phyloP scores from a whole-genome alignment of 2,329 filamentous ascomycete genomes.

The Aspergillus hiratsukae region DNA sequence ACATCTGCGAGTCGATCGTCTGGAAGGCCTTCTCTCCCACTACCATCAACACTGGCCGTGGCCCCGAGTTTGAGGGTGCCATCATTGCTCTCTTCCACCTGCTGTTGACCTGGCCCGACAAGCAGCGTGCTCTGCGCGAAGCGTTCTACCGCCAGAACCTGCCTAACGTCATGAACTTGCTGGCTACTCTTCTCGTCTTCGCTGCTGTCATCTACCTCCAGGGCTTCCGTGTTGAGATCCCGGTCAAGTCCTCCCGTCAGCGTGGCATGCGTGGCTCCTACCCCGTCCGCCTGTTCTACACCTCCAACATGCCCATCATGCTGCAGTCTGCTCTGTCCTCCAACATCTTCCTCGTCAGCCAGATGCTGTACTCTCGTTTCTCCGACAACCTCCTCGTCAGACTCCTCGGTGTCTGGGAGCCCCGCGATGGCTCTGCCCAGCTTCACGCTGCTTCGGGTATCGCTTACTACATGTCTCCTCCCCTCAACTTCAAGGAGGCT shows the following conservation, averaged over 20 bases:
- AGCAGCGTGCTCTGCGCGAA: conserved; percentile 96
- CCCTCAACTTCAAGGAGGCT: conserved; percentile 94
- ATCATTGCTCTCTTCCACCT: conserved; percentile 98
- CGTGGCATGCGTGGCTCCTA: conserved; percentile 97
- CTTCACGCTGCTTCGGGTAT: conserved; percentile 90
- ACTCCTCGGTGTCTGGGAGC: conserved; percentile 97
- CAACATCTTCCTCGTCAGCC: conserved; percentile 98
- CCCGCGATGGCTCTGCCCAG: conserved; percentile 88
- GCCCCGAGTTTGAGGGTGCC: conserved; percentile 97
- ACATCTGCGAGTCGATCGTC: conserved; percentile 99
- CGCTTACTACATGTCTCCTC: conserved; percentile 99
- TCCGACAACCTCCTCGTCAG: conserved; percentile 97
- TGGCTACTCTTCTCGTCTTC: conserved; percentile 90
- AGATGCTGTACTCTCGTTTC: conserved; percentile 99
- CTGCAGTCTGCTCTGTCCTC: conserved; percentile 96
- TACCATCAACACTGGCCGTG: conserved; percentile 98
- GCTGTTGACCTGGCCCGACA: conserved; percentile 97
- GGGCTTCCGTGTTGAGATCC: conserved; percentile 99
- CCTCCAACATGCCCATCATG: conserved; percentile 99
- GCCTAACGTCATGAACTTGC: conserved; percentile 98
- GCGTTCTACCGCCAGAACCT: conserved; percentile 99
- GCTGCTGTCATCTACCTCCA: conserved; percentile 98
- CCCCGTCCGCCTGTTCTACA: conserved; percentile 98
- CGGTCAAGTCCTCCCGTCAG: conserved; percentile 98
- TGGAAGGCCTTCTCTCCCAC: conserved; percentile 99